A percentile compares a stretch with the other conserved stretches of the same genome.
phyloP scores from a whole-genome alignment of 148 eudicot species.

The Camellia japonica region DNA sequence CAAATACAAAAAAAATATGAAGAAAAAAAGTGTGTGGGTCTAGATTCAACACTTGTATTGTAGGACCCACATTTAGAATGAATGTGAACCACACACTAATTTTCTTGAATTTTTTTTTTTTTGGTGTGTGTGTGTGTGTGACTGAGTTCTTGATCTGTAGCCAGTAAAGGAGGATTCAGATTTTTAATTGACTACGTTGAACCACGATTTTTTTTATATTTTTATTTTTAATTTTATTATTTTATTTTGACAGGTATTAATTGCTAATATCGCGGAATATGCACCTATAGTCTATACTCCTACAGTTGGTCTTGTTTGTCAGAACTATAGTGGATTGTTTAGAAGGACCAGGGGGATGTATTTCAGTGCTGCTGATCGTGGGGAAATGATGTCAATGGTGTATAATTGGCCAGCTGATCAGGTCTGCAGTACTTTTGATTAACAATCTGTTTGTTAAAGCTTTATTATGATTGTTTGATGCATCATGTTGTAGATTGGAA shows the following conservation, averaged over 20 bases:
- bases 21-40: too few relatives aligned
- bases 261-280: conserved; percentile 90
- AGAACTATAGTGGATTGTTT: conserved; percentile 87
- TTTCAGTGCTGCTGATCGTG: conserved; percentile 91
- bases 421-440: conserved; percentile 34
- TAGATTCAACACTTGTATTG: too few relatives aligned
- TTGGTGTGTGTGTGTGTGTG: too few relatives aligned
- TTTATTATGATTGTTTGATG: background rate
- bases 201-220: background rate
- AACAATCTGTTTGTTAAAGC: background rate
- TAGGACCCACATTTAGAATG: too few relatives aligned
- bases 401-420: conserved; percentile 99
- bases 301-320: conserved; percentile 97
- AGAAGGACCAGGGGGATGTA: conserved; percentile 99
- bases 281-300: conserved; percentile 98
- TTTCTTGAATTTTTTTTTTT: too few relatives aligned
- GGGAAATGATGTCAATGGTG: conserved; percentile 99
- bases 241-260: conserved; percentile 59
- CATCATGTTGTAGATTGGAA: background rate
- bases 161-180: background rate
- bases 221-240: background rate
- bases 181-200: background rate
- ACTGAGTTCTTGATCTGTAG: too few relatives aligned
- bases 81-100: too few relatives aligned
- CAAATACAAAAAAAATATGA: too few relatives aligned